Percentiles rank a stretch among this genome's conserved stretches.
Evolutionary conservation across 306 rosid genomes (phyloP).

Genomic region (Lathyrus tuberosus): DNA sequence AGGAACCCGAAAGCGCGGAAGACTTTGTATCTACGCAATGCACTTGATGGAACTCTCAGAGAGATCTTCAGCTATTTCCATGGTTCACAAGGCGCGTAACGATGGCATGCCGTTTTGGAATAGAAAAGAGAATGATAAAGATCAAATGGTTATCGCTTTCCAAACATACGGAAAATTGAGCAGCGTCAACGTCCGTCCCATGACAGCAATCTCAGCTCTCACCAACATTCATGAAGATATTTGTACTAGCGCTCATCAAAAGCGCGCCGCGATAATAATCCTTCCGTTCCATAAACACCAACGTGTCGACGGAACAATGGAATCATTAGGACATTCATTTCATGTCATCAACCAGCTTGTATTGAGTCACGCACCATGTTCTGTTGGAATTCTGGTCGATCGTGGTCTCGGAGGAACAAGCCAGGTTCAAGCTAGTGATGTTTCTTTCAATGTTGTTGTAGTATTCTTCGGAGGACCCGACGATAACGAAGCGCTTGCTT

Average conservation of each 20-base stretch:
- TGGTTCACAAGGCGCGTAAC: slow-evolving; percentile 74
- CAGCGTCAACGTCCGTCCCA: slow-evolving; percentile 61
- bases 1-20: slow-evolving; percentile 56
- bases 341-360: slow-evolving; percentile 54
- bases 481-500: slow-evolving; percentile 67
- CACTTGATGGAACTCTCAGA: slow-evolving; percentile 82
- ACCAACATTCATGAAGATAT: slow-evolving; percentile 64
- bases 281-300: slow-evolving; percentile 75
- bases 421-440: slow-evolving; percentile 68
- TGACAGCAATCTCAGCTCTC: slow-evolving; percentile 72
- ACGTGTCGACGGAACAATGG: slow-evolving; percentile 60
- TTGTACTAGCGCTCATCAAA: slow-evolving; percentile 67
- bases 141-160: slow-evolving; percentile 67
- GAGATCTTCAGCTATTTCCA: slow-evolving; percentile 74
- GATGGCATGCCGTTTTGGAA: slow-evolving; percentile 79
- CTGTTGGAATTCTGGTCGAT: slow-evolving; percentile 68
- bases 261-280: slow-evolving; percentile 57
- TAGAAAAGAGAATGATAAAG: slow-evolving; percentile 46
- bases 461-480: slow-evolving; percentile 69
- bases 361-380: slow-evolving; percentile 64
- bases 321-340: slow-evolving; percentile 57
- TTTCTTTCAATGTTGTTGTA: slow-evolving; percentile 46
- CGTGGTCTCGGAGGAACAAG: slow-evolving; percentile 71
- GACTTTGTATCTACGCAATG: slow-evolving; percentile 72
- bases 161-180: slow-evolving; percentile 62